Conservation (phyloP, 2,329 filamentous ascomycete species). For the Ophiognomonia clavigignenti-juglandacearum region DNA sequence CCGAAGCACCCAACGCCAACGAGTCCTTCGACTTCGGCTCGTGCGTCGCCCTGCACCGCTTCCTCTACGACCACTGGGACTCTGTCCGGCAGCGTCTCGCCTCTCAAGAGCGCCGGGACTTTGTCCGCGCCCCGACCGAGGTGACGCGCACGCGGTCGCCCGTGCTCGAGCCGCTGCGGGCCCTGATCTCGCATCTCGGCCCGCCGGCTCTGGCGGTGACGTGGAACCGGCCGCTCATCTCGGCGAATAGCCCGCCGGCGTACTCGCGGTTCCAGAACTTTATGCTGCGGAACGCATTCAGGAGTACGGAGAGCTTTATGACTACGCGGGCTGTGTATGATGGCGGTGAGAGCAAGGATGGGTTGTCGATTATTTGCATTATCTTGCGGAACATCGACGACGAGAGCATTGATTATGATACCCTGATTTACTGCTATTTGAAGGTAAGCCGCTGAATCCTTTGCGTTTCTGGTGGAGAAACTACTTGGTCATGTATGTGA, state of each 20-base stretch:
- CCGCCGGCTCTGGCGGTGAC: slow-evolving; percentile 64
- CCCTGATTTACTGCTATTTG: slow-evolving; percentile 62
- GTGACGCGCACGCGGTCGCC: slow-evolving; percentile 46
- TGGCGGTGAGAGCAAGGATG: slow-evolving; percentile 68
- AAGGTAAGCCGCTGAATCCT: slow-evolving; percentile 43
- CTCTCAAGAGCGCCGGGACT: slow-evolving; percentile 53
- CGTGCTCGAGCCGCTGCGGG: slow-evolving; percentile 55
- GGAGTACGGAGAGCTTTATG: slow-evolving; percentile 59
- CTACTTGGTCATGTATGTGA: too few species aligned
- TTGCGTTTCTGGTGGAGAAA: neutral
- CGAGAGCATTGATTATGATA: slow-evolving; percentile 61
- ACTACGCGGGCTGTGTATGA: slow-evolving; percentile 65
- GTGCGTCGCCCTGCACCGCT: slow-evolving; percentile 64
- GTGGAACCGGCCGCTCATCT: slow-evolving; percentile 65
- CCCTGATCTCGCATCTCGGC: slow-evolving; percentile 61
- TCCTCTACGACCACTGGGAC: slow-evolving; percentile 69
- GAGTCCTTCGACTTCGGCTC: slow-evolving; percentile 66
- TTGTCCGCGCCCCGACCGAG: slow-evolving; percentile 50
- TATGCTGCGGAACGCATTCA: slow-evolving; percentile 65
- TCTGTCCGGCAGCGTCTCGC: slow-evolving; percentile 61
- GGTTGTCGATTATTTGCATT: slow-evolving; percentile 63
- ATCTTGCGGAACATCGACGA: slow-evolving; percentile 64
- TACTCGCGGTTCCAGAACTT: slow-evolving; percentile 69
- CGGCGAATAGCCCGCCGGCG: slow-evolving; percentile 55
- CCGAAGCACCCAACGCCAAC: slow-evolving; percentile 34